A percentile compares a stretch with the other conserved stretches of the same genome.
phyloP scores from a whole-genome alignment of 306 rosid species.

The Quercus robur region DNA sequence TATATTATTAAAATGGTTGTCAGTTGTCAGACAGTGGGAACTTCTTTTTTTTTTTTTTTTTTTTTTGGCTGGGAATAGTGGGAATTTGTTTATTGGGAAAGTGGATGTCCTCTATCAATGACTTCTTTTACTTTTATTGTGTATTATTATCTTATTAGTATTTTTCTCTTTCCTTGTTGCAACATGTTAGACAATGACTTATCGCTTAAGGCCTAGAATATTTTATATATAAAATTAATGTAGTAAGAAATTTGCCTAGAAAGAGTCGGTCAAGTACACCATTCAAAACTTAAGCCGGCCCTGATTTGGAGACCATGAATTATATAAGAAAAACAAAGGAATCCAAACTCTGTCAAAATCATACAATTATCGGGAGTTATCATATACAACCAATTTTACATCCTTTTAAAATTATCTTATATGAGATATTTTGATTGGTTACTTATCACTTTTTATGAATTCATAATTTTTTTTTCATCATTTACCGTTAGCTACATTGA shows the following conservation, averaged over 20 bases:
- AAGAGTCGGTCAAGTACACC: not conserved
- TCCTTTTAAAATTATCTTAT: too few species aligned
- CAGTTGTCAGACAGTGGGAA: slow-evolving; percentile 17
- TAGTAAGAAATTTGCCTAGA: not conserved
- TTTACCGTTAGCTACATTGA: too few species aligned
- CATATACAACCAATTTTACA: too few species aligned
- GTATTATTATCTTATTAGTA: not conserved
- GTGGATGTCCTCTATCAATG: slow-evolving; percentile 18
- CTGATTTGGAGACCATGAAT: too few species aligned
- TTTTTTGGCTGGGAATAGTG: not conserved
- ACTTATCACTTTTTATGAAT: too few species aligned
- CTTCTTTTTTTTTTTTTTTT: not conserved
- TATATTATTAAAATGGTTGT: not conserved
- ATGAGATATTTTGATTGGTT: too few species aligned
- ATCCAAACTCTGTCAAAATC: not conserved
- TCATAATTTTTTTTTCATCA: too few species aligned
- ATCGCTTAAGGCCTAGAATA: not conserved
- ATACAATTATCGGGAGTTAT: too few species aligned
- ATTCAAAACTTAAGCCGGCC: not conserved
- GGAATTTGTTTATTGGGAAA: slow-evolving; percentile 3
- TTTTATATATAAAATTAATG: not conserved
- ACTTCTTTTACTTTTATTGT: not conserved
- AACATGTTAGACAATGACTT: not conserved
- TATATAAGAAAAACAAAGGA: not conserved
- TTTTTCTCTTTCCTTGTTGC: not conserved